phyloP scores from a whole-genome alignment of 495 filamentous ascomycete species.

The Podospora appendiculata region DNA sequence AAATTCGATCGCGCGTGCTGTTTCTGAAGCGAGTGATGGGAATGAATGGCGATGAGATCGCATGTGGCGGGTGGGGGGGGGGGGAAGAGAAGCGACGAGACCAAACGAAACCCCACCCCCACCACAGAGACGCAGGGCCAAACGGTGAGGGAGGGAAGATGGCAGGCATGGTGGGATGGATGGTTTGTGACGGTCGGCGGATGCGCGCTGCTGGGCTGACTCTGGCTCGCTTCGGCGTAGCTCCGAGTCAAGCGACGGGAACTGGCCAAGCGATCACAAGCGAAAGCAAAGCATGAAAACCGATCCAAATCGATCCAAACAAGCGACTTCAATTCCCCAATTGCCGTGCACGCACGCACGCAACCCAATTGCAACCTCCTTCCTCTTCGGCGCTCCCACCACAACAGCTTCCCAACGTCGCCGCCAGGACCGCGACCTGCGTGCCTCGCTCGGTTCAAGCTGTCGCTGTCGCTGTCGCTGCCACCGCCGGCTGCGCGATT shows the following conservation, averaged over 20 bases:
- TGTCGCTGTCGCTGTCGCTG: no score
- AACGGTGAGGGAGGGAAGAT: not conserved
- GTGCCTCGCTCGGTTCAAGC: no score
- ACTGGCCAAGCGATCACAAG: slow-evolving; percentile 19
- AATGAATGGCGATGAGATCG: not conserved
- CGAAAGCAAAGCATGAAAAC: slow-evolving; percentile 10
- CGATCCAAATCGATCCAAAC: not conserved
- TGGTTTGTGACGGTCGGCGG: not conserved
- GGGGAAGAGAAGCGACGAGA: not conserved
- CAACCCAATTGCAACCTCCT: slow-evolving; percentile 2
- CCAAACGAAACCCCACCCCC: no score
- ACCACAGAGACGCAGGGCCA: no score
- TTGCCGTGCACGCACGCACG: not conserved
- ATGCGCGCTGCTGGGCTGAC: slow-evolving; percentile 4
- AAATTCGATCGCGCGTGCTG: no score
- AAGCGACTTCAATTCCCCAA: slow-evolving; percentile 7
- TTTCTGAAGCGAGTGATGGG: no score
- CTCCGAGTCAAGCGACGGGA: slow-evolving; percentile 13
- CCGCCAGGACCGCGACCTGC: not conserved
- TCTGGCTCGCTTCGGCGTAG: slow-evolving; percentile 27
- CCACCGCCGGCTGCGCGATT: no score
- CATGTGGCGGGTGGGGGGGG: no score
- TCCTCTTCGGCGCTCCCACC: not conserved
- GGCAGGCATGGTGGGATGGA: not conserved
- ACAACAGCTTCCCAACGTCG: not conserved